Conservation (phyloP, 768 basidiomycete species). For the Agrocybe praecox region DNA sequence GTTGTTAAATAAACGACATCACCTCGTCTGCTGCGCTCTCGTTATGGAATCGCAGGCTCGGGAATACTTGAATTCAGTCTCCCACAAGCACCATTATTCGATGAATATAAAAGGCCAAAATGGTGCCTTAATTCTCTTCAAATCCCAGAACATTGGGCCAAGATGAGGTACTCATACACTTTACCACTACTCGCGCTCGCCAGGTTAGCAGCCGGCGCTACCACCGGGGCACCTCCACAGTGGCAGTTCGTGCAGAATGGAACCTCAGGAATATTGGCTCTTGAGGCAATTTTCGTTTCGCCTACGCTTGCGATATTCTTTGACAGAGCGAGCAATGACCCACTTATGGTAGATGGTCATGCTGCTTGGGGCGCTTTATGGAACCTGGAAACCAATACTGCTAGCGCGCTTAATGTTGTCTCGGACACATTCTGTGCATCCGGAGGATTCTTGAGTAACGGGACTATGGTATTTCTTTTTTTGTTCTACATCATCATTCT, state of each 20-base stretch:
- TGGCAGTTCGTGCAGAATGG: constrained; percentile 32
- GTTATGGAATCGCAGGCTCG: neutral
- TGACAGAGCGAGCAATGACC: constrained; percentile 36
- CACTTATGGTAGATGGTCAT: constrained; percentile 41
- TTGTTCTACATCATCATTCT: neutral
- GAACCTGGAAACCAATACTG: constrained; percentile 40
- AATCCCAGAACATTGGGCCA: neutral
- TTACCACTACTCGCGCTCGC: neutral
- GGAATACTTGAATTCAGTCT: neutral
- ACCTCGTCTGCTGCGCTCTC: neutral
- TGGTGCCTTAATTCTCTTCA: neutral
- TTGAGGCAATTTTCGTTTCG: constrained; percentile 31
- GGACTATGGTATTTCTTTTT: constrained; percentile 33
- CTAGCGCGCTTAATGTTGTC: constrained; percentile 33
- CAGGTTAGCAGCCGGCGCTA: constrained; percentile 2
- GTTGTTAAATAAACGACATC: no score
- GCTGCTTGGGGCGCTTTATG: constrained; percentile 48
- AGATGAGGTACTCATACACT: constrained; percentile 1
- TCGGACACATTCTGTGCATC: constrained; percentile 48
- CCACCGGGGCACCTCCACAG: constrained; percentile 8
- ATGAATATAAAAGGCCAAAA: constrained; percentile 2
- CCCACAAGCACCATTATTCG: neutral
- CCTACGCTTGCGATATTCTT: constrained; percentile 30
- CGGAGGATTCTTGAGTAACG: constrained; percentile 42
- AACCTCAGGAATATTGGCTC: constrained; percentile 27